These are phyloP conservation scores for Piedraia hortae DNA, from an alignment of 2,329 filamentous ascomycete species.

Conservation along the genomic window DNA sequence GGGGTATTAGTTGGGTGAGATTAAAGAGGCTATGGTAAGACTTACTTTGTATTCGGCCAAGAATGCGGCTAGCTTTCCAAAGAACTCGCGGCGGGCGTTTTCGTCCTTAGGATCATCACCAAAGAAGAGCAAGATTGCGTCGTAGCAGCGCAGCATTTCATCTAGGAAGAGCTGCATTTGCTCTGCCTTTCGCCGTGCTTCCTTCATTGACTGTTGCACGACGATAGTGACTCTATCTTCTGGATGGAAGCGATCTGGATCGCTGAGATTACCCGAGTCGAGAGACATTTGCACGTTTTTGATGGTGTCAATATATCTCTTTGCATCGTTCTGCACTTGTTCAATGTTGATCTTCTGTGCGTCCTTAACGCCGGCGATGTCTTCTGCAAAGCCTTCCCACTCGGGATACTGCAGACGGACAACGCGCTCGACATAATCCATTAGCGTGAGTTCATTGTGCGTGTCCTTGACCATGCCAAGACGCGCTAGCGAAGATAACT, in stretches of 20 bases:
- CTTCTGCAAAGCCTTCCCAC: constrained; percentile 68
- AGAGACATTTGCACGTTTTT: constrained; percentile 78
- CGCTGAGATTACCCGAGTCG: constrained; percentile 79
- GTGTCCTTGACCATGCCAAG: constrained; percentile 97
- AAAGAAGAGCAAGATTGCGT: constrained; percentile 90
- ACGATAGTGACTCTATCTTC: constrained; percentile 83
- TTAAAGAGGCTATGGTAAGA: constrained; percentile 2
- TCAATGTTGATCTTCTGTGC: constrained; percentile 88
- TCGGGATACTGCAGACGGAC: constrained; percentile 90
- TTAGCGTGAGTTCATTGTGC: constrained; percentile 91
- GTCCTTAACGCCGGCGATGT: constrained; percentile 52
- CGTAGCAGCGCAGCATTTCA: constrained; percentile 71
- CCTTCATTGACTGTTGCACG: constrained; percentile 85
- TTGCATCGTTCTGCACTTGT: constrained; percentile 63
- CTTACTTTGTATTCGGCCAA: constrained; percentile 67
- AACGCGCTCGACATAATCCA: constrained; percentile 85
- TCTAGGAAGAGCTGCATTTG: constrained; percentile 85
- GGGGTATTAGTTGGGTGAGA: not conserved
- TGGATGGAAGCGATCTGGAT: constrained; percentile 92
- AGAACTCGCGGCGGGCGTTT: constrained; percentile 83
- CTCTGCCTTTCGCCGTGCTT: constrained; percentile 80
- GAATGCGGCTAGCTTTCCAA: constrained; percentile 73
- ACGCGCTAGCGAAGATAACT: constrained; percentile 75
- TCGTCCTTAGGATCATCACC: constrained; percentile 84
- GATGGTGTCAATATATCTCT: constrained; percentile 81